Evolutionary conservation across 2,329 filamentous ascomycete species (phyloP).

Genomic region (Fusarium sp.): DNA sequence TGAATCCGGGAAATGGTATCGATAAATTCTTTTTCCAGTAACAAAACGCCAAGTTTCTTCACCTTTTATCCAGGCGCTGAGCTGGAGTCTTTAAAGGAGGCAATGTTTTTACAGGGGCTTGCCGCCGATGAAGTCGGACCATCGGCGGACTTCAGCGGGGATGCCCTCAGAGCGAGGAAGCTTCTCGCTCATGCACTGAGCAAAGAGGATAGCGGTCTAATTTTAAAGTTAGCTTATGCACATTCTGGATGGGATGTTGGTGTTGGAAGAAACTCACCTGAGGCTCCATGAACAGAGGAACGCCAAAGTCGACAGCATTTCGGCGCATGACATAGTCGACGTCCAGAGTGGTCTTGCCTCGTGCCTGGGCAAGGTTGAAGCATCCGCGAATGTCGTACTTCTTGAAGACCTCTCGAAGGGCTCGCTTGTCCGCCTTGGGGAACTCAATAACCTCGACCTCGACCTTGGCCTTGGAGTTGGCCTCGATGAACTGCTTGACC

Average conservation of each 20-base stretch:
- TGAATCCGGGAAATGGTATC: constrained; percentile 22
- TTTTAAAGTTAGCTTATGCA: constrained; percentile 43
- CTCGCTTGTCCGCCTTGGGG: constrained; percentile 94
- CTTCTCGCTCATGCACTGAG: constrained; percentile 97
- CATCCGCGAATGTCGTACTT: constrained; percentile 96
- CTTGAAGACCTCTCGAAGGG: constrained; percentile 92
- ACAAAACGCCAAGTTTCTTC: constrained; percentile 36
- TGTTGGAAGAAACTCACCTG: constrained; percentile 69
- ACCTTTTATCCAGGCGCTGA: constrained; percentile 11
- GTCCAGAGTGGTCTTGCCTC: constrained; percentile 85
- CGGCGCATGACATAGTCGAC: constrained; percentile 98
- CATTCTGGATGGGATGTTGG: not conserved
- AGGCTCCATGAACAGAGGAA: constrained; percentile 97
- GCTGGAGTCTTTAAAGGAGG: not conserved
- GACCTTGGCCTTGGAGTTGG: constrained; percentile 70
- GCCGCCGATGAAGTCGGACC: constrained; percentile 94
- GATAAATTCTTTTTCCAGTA: constrained; percentile 28
- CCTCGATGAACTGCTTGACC: constrained; percentile 86
- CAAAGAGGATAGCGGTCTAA: constrained; percentile 93
- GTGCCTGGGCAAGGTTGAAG: constrained; percentile 89
- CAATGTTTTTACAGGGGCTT: constrained; percentile 73
- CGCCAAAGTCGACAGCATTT: constrained; percentile 98
- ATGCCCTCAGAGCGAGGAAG: constrained; percentile 88
- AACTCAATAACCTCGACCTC: constrained; percentile 93
- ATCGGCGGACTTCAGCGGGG: constrained; percentile 88